Evolutionary conservation across 306 rosid species (phyloP).

Genomic region (Macrotyloma uniflorum): DNA sequence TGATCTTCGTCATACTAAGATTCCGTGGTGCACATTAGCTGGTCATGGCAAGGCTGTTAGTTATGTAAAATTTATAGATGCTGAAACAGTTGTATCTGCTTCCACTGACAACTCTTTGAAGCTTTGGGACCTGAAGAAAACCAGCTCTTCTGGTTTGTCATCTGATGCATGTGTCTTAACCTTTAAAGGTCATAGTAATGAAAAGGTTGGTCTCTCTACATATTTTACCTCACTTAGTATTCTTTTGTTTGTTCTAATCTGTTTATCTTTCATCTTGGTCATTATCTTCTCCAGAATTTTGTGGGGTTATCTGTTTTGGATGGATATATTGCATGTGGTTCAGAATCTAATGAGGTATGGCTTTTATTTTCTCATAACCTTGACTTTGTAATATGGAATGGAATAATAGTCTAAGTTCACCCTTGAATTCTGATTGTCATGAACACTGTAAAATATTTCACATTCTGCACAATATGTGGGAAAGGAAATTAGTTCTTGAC

Average conservation of each 20-base stretch:
- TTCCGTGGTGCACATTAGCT: conserved; percentile 86
- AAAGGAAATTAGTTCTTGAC: not conserved
- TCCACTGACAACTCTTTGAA: conserved; percentile 80
- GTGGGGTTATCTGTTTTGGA: conserved; percentile 74
- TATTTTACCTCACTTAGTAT: not conserved
- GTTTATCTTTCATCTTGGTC: not conserved
- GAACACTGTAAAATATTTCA: not conserved
- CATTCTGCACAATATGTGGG: not conserved
- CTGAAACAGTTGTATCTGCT: conserved; percentile 71
- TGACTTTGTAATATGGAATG: not conserved
- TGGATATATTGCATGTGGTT: conserved; percentile 76
- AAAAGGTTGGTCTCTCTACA: conserved; percentile 57
- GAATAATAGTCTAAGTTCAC: not conserved
- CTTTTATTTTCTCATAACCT: not conserved
- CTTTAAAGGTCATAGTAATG: conserved; percentile 70
- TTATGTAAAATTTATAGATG: conserved; percentile 86
- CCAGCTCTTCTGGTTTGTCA: conserved; percentile 50
- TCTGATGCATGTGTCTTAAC: conserved; percentile 56
- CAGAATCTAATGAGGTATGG: conserved; percentile 81
- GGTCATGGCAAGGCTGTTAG: conserved; percentile 93
- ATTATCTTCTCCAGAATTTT: conserved; percentile 58
- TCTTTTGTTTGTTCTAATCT: conserved; percentile 34
- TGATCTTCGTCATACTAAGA: conserved; percentile 78
- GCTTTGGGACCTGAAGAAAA: conserved; percentile 74
- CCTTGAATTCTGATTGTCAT: not conserved